phyloP scores from a whole-genome alignment of 2,329 filamentous ascomycete genomes.

The Beauveria varroae region DNA sequence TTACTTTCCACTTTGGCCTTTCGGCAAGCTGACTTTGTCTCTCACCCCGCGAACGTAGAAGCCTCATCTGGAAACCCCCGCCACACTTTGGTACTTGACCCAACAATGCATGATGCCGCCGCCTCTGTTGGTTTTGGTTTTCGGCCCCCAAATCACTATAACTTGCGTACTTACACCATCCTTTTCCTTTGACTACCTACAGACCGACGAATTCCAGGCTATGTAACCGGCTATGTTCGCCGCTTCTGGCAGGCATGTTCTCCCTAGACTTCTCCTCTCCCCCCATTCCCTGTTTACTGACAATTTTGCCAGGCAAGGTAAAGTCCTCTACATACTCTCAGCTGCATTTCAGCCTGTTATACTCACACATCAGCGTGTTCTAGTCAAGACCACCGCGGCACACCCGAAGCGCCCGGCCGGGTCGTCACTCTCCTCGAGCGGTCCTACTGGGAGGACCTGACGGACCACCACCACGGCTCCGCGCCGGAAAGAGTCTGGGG shows the following conservation, averaged over 20 bases:
- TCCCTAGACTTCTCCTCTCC: slow-evolving; percentile 1
- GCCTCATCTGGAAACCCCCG: slow-evolving; percentile 96
- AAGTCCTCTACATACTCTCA: not conserved
- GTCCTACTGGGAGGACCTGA: slow-evolving; percentile 72
- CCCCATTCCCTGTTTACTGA: slow-evolving; percentile 6
- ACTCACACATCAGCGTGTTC: not conserved
- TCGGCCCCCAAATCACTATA: not conserved
- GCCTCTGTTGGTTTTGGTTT: not conserved
- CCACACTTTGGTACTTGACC: slow-evolving; percentile 73
- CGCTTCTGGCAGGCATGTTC: slow-evolving; percentile 90
- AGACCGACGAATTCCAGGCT: slow-evolving; percentile 83
- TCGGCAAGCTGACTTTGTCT: slow-evolving; percentile 11
- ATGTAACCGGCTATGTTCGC: slow-evolving; percentile 87
- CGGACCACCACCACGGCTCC: slow-evolving; percentile 54
- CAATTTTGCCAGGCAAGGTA: slow-evolving; percentile 26
- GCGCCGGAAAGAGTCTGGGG: slow-evolving; percentile 74
- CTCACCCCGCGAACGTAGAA: slow-evolving; percentile 38
- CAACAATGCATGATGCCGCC: not conserved
- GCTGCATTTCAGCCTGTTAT: not conserved
- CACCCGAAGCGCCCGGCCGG: slow-evolving; percentile 76
- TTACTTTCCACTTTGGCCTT: not conserved
- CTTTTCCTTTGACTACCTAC: slow-evolving; percentile 5
- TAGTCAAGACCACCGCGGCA: slow-evolving; percentile 92
- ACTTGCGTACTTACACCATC: slow-evolving; percentile 3
- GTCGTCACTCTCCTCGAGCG: slow-evolving; percentile 89